These are phyloP conservation scores for Metschnikowia matae DNA, from an alignment of 805 yeast genomes.

Conservation along the genomic window DNA sequence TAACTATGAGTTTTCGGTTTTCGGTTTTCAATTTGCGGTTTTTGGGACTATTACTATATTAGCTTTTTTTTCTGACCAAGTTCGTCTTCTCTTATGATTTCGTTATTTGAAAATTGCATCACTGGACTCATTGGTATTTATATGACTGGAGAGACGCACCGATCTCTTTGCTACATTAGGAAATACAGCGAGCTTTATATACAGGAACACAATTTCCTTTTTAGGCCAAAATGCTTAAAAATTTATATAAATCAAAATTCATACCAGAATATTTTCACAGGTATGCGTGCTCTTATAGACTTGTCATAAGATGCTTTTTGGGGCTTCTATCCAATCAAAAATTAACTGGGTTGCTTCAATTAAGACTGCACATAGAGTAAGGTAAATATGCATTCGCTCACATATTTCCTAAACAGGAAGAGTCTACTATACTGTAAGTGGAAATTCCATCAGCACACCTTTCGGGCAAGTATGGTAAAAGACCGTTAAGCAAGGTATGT, in stretches of 20 bases:
- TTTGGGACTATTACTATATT: too few species aligned
- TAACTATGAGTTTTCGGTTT: too few species aligned
- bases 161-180: slow-evolving; percentile 2
- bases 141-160: not conserved
- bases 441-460: not conserved
- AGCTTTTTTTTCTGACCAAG: too few species aligned
- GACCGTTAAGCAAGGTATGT: not conserved
- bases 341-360: not conserved
- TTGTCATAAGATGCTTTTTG: not conserved
- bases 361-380: not conserved
- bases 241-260: not conserved
- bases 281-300: not conserved
- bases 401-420: slow-evolving; percentile 2
- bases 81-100: too few species aligned
- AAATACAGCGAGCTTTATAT: not conserved
- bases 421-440: not conserved
- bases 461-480: not conserved
- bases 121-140: not conserved
- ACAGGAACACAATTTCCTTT: not conserved
- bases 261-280: not conserved
- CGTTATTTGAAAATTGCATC: not conserved
- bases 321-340: not conserved
- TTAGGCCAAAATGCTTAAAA: not conserved
- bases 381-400: not conserved
- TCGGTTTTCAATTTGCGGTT: too few species aligned